Conservation (phyloP, 1,284 basidiomycete species). For the Kwoniella shivajii region DNA sequence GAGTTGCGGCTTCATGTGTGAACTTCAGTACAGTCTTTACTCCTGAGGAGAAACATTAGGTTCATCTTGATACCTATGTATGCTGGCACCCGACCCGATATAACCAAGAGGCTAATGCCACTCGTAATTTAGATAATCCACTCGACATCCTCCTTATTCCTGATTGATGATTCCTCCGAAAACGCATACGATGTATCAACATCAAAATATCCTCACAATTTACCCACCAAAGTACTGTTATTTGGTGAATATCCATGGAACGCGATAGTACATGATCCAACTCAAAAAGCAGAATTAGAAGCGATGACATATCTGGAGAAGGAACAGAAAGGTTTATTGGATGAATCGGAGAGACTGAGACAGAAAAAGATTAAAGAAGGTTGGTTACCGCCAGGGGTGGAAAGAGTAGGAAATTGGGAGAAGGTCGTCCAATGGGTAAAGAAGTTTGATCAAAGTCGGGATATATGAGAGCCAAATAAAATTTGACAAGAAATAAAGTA, state of each 20-base stretch:
- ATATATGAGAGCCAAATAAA: neutral
- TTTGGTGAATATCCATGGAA: constrained; percentile 81
- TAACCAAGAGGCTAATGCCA: no score
- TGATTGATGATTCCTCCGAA: constrained; percentile 78
- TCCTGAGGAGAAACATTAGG: no score
- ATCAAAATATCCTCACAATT: constrained; percentile 23
- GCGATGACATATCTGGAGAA: constrained; percentile 65
- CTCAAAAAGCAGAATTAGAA: constrained; percentile 41
- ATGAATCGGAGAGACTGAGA: constrained; percentile 42
- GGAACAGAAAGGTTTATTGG: constrained; percentile 48
- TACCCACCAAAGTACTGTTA: constrained; percentile 63
- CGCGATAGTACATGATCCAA: constrained; percentile 52
- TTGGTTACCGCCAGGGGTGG: constrained; percentile 50
- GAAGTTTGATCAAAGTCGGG: constrained; percentile 15
- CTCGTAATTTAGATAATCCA: constrained; percentile 64
- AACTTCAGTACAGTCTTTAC: no score
- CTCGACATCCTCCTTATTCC: constrained; percentile 63
- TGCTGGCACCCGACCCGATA: neutral
- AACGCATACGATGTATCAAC: constrained; percentile 66
- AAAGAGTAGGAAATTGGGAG: constrained; percentile 47
- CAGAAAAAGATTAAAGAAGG: constrained; percentile 30
- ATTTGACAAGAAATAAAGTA: neutral
- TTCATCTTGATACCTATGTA: neutral
- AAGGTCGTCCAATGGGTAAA: constrained; percentile 53
- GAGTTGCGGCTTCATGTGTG: constrained; percentile 9